Conservation (phyloP, 208 protist species). For the Naegleria gruberi region DNA sequence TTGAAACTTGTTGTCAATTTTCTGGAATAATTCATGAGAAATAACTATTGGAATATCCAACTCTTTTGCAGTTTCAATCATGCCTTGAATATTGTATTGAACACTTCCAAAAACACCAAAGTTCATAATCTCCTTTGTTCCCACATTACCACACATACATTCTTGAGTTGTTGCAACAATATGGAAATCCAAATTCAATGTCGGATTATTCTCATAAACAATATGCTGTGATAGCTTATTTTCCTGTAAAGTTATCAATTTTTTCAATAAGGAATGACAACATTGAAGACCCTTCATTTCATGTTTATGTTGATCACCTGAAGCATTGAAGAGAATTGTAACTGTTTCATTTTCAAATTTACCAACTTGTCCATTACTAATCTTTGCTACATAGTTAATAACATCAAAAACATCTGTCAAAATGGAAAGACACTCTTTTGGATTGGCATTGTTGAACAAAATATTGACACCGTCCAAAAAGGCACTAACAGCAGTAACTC, state of each 20-base stretch:
- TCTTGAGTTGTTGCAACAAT: background rate
- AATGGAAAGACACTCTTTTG: background rate
- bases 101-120: background rate
- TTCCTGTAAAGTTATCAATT: too few relatives aligned
- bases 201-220: too few relatives aligned
- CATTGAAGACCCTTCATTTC: too few relatives aligned
- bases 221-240: background rate
- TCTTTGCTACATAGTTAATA: background rate
- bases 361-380: background rate
- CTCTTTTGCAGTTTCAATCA: background rate
- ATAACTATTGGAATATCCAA: background rate
- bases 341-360: background rate
- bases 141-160: background rate
- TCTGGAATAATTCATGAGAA: background rate
- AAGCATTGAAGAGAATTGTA: background rate
- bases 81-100: background rate
- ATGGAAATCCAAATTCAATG: background rate
- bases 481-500: background rate
- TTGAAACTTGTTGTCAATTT: background rate
- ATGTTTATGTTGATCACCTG: too few relatives aligned
- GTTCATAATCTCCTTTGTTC: background rate
- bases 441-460: background rate
- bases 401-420: background rate
- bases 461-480: background rate
- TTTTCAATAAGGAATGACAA: too few relatives aligned